Conservation (phyloP, 305 asterid genomes). For the Fraxinus paxiana region DNA sequence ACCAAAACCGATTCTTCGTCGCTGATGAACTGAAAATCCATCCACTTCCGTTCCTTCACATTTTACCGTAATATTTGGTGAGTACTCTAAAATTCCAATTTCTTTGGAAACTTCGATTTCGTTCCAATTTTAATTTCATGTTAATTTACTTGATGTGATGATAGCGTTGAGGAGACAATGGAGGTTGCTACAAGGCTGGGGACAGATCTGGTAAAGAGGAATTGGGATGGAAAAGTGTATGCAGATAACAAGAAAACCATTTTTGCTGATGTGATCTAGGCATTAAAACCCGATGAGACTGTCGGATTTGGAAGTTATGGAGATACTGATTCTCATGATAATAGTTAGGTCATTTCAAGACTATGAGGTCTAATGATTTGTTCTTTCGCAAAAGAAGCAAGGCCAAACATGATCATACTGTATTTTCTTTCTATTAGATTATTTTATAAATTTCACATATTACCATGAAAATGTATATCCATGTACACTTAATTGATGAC, state of each 20-base stretch:
- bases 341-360: constrained; percentile 8
- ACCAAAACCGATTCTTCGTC: background rate
- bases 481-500: too few relatives aligned
- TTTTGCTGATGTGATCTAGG: constrained; percentile 22
- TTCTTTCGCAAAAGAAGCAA: background rate
- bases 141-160: constrained; percentile 6
- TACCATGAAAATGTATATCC: background rate
- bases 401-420: background rate
- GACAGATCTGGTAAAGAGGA: constrained; percentile 28
- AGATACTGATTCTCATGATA: constrained; percentile 17
- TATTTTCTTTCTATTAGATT: background rate
- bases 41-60: background rate
- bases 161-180: constrained; percentile 29
- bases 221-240: constrained; percentile 35
- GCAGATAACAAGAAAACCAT: constrained; percentile 25
- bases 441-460: background rate
- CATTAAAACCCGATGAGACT: constrained; percentile 29
- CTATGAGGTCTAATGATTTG: constrained; percentile 3
- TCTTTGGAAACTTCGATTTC: background rate
- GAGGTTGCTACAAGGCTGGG: constrained; percentile 38
- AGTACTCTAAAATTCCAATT: background rate
- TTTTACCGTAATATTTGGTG: background rate
- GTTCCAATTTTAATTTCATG: background rate
- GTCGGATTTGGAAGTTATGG: constrained; percentile 5
- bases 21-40: background rate